phyloP scores from a whole-genome alignment of 73 alveolate genomes.

The Urostyla sp. region DNA sequence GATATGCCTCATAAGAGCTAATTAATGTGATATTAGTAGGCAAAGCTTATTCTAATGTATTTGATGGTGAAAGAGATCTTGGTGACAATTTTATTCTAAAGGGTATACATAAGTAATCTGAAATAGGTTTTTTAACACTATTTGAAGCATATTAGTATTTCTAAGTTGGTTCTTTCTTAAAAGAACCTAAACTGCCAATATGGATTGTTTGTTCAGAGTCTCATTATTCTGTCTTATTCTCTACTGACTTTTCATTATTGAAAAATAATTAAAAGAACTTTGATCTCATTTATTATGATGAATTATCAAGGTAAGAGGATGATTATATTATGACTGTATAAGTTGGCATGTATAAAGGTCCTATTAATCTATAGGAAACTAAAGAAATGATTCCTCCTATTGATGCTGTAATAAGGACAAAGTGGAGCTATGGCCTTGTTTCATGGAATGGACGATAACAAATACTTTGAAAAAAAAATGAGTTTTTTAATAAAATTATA shows the following conservation, averaged over 20 bases:
- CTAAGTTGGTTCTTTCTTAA: slow-evolving; percentile 66
- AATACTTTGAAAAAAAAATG: slow-evolving; percentile 10
- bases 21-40: slow-evolving; percentile 74
- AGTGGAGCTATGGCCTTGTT: slow-evolving; percentile 56
- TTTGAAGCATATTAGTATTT: slow-evolving; percentile 74
- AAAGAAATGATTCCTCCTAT: slow-evolving; percentile 64
- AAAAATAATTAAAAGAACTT: slow-evolving; percentile 44
- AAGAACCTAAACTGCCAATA: slow-evolving; percentile 69
- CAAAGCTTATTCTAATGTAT: slow-evolving; percentile 71
- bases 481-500: too few relatives aligned
- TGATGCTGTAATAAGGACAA: slow-evolving; percentile 71
- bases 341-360: slow-evolving; percentile 54
- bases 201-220: slow-evolving; percentile 79
- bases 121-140: slow-evolving; percentile 66
- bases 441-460: slow-evolving; percentile 52
- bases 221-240: slow-evolving; percentile 75
- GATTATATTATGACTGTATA: slow-evolving; percentile 60
- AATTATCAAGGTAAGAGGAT: slow-evolving; percentile 70
- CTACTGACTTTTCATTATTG: slow-evolving; percentile 60
- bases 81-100: slow-evolving; percentile 72
- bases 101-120: slow-evolving; percentile 71
- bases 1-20: slow-evolving; percentile 77
- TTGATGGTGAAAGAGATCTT: slow-evolving; percentile 73
- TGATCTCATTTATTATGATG: slow-evolving; percentile 78
- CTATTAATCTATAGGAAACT: slow-evolving; percentile 22